phyloP scores from a whole-genome alignment of 371 early-diverging fungal genomes.

The Nosema muscidifuracis region DNA sequence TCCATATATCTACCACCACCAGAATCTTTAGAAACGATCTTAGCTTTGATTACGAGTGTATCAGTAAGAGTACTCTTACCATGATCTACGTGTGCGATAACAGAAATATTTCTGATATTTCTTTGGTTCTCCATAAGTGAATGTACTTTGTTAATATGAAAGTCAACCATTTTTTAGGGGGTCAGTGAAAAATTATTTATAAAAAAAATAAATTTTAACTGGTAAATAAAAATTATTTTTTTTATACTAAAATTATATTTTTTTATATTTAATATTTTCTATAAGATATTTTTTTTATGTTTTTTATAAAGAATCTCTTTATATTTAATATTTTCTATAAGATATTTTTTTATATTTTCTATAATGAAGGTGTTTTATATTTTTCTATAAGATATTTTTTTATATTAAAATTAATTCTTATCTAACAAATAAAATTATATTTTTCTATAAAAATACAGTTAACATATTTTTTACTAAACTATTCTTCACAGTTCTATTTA shows the following conservation, averaged over 20 bases:
- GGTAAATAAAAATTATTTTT: background rate
- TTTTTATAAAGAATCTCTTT: too few relatives aligned
- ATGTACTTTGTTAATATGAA: constrained; percentile 65
- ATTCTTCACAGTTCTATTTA: too few relatives aligned
- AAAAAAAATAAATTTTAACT: background rate
- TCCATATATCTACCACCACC: constrained; percentile 97
- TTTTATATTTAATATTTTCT: background rate
- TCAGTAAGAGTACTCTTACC: constrained; percentile 91
- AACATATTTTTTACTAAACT: too few relatives aligned
- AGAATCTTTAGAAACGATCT: constrained; percentile 88
- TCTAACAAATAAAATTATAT: too few relatives aligned
- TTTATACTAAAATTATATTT: background rate
- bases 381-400: too few relatives aligned
- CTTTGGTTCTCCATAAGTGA: constrained; percentile 68
- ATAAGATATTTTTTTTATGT: too few relatives aligned
- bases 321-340: too few relatives aligned
- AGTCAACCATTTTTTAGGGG: constrained; percentile 59
- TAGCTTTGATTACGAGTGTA: constrained; percentile 91
- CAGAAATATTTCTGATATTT: constrained; percentile 99
- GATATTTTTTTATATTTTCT: too few relatives aligned
- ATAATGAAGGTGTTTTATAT: too few relatives aligned
- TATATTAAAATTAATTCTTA: too few relatives aligned
- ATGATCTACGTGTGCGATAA: constrained; percentile 98
- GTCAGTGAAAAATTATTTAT: constrained; percentile 9
- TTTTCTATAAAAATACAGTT: too few relatives aligned